Base-by-base conservation (phyloP, 257 asterid genomes). In the Solanum bukasovii region DNA sequence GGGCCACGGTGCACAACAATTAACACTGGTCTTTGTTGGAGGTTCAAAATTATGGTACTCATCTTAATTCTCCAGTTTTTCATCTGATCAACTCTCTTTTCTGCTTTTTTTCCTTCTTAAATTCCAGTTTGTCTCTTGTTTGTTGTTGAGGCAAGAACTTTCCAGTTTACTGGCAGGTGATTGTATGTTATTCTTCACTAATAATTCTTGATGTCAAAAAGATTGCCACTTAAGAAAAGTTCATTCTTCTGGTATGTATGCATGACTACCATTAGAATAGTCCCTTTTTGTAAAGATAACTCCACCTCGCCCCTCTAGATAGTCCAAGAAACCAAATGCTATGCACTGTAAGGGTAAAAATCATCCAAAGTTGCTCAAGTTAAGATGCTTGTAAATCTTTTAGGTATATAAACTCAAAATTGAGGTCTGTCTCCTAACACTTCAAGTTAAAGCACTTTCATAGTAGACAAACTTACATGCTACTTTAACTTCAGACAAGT, bases 1-100 rank as follows among this genome's bases (percentile, higher is more conserved):
- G 99, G 99, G 40, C 98, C 94, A 89, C 91, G 99, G 89, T 95
- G 99, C 92, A 94, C 95, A 98, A 98, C 99, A 25, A 93, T 96
- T 88, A 96, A 98, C 94, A 94, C 98, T 18, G 88, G 96, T 96
- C 52, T 96, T 96, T 88, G 98, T 94, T 89, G 99, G 98, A 87
- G 98, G 93, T 88, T 95, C 99, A 67, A 95, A 91, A 89, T 90
- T 91, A 27, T 95, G 98, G 99, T 95, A 94, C 46, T 18, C 46
- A 34, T 72, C 7, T 34, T 18, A 34, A 72, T 72, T 72, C 81
- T 72, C 27, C 81, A 33, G 27, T 72, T 33, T 33, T 72, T 16
- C 44, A 73, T 73, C 42, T 34, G 79, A 72, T 72, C 79, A 33
- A 72, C 25, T 31, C 25, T 70, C 38, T 70, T 70, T 70, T 70